Evolutionary conservation across 2,329 filamentous ascomycete species (phyloP).

Genomic region (Aspergillus vadensis): DNA sequence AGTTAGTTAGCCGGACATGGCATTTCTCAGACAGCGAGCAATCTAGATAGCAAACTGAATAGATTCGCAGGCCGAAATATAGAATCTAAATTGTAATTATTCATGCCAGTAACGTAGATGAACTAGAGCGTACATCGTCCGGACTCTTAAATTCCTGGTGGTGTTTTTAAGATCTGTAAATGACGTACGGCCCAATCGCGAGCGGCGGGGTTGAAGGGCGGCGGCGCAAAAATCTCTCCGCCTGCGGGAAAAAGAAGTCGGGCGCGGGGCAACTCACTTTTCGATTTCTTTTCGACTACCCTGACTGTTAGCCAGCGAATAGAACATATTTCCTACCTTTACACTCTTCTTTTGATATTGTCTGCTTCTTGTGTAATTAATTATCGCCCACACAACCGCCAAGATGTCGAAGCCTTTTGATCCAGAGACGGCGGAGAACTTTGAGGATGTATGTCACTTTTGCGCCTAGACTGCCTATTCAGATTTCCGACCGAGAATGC

Average conservation of each 20-base stretch:
- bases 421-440: constrained; percentile 67
- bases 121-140: too few species aligned
- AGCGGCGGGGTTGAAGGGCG: constrained; percentile 16
- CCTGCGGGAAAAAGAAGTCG: constrained; percentile 33
- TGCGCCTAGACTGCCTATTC: background rate
- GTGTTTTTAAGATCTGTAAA: background rate
- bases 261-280: constrained; percentile 31
- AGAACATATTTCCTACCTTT: background rate
- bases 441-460: constrained; percentile 62
- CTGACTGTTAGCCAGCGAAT: background rate
- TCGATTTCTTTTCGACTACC: background rate
- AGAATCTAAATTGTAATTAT: too few species aligned
- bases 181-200: constrained; percentile 15
- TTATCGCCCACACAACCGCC: constrained; percentile 10
- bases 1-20: background rate
- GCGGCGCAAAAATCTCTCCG: constrained; percentile 28
- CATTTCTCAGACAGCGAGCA: background rate
- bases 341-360: constrained; percentile 11
- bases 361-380: background rate
- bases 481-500: constrained; percentile 17
- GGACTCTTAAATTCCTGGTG: too few species aligned
- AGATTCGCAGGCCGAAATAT: too few species aligned
- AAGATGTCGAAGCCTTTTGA: constrained; percentile 51
- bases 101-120: too few species aligned
- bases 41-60: too few species aligned